Evolutionary conservation across 2,329 filamentous ascomycete genomes (phyloP).

Genomic region (Alternaria novae-zelandiae): DNA sequence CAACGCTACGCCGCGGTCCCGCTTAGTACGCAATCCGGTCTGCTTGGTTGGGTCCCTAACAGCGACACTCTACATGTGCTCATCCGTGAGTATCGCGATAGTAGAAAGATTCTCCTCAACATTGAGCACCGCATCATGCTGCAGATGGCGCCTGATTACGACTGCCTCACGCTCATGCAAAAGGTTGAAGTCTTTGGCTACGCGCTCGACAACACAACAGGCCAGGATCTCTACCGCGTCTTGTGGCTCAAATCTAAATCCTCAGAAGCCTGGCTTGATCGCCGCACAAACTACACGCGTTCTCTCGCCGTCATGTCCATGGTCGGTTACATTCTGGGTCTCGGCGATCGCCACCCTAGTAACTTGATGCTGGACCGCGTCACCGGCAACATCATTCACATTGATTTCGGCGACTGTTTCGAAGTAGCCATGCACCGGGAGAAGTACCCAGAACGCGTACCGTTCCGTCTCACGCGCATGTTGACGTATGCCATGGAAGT

Average conservation of each 20-base stretch:
- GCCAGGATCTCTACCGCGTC: conserved; percentile 96
- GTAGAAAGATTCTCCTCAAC: conserved; percentile 94
- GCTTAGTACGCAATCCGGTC: conserved; percentile 91
- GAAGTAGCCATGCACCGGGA: conserved; percentile 99
- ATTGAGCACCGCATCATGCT: conserved; percentile 99
- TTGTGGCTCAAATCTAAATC: conserved; percentile 99
- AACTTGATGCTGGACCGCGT: conserved; percentile 97
- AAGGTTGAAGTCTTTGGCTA: conserved; percentile 99
- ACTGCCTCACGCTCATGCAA: conserved; percentile 98
- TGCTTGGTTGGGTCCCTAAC: conserved; percentile 96
- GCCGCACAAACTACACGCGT: conserved; percentile 97
- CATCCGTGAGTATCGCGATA: conserved; percentile 97
- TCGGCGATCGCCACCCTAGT: conserved; percentile 95
- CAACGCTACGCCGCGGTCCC: conserved; percentile 97
- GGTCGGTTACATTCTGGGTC: conserved; percentile 98
- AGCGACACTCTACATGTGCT: conserved; percentile 96
- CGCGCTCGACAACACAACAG: conserved; percentile 97
- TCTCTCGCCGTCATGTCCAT: conserved; percentile 99
- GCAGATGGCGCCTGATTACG: conserved; percentile 99
- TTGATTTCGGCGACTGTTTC: conserved; percentile 99
- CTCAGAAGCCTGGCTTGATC: conserved; percentile 95
- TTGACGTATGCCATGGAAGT: conserved; percentile 99
- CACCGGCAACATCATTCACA: conserved; percentile 96
- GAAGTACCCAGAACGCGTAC: conserved; percentile 96
- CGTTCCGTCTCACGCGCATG: conserved; percentile 98